phyloP scores from a whole-genome alignment of 2,329 filamentous ascomycete species.

The Cytospora schulzeri region DNA sequence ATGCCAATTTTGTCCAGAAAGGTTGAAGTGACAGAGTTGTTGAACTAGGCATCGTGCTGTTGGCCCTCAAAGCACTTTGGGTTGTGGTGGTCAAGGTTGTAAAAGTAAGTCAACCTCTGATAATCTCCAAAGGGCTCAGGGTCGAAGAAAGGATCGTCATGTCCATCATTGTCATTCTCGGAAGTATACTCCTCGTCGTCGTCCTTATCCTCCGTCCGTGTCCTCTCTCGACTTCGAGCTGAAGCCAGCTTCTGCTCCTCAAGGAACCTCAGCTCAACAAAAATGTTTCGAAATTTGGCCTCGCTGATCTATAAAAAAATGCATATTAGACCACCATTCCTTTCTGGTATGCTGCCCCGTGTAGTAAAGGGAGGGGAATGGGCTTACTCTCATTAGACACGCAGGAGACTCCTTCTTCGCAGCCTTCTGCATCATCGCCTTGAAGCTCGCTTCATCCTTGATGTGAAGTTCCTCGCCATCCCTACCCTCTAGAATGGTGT shows the following conservation, averaged over 20 bases:
- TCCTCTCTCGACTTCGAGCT: neutral
- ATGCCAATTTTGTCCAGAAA: neutral
- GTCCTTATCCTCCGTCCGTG: too few relatives aligned
- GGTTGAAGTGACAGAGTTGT: neutral
- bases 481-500: neutral
- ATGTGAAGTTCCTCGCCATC: neutral
- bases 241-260: neutral
- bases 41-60: neutral
- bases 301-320: neutral
- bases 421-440: neutral
- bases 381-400: neutral
- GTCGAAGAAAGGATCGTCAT: neutral
- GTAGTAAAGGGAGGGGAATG: too few relatives aligned
- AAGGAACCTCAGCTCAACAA: constrained; percentile 2
- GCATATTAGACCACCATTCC: neutral
- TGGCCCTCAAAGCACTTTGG: neutral
- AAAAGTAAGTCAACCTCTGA: neutral
- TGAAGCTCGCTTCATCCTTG: neutral
- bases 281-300: neutral
- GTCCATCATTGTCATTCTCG: neutral
- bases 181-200: neutral
- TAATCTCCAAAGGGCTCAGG: neutral
- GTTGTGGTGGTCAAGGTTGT: neutral
- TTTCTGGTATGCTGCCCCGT: too few relatives aligned
- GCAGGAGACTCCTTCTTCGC: neutral